Percentiles rank a stretch among this genome's conserved stretches.
Conservation (phyloP, 371 early-diverging fungal genomes). For the Mucor circinelloides region DNA sequence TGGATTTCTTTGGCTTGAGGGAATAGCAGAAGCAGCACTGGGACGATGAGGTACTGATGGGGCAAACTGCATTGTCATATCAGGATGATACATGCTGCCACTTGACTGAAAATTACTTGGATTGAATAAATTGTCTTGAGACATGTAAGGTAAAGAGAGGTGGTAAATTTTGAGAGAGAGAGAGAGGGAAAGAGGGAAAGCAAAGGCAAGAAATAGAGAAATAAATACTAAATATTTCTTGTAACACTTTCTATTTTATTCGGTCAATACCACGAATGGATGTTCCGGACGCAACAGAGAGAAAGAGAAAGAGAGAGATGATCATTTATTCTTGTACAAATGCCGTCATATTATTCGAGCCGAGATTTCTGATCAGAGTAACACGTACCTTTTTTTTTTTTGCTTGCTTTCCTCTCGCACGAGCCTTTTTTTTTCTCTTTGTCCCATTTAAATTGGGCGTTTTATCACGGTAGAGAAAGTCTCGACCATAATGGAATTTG, state of each 20-base stretch:
- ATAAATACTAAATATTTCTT: slow-evolving; percentile 6
- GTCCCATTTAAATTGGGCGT: background rate
- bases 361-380: slow-evolving; percentile 2
- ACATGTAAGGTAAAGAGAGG: slow-evolving; percentile 4
- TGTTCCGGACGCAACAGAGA: background rate
- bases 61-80: slow-evolving; percentile 27
- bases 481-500: background rate
- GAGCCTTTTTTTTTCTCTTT: slow-evolving; percentile 2
- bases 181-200: background rate
- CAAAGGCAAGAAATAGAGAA: background rate
- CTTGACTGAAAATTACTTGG: slow-evolving; percentile 5
- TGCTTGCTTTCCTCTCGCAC: background rate
- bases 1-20: slow-evolving; percentile 2
- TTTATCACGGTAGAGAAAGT: background rate
- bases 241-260: background rate
- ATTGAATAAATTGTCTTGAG: slow-evolving; percentile 22
- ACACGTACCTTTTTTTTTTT: background rate
- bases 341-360: slow-evolving; percentile 12
- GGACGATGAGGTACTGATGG: slow-evolving; percentile 25
- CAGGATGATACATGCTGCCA: slow-evolving; percentile 14
- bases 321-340: slow-evolving; percentile 2
- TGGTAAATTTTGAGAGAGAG: background rate
- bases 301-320: background rate
- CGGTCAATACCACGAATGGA: slow-evolving; percentile 1
- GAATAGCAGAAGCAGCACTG: background rate